Evolutionary conservation across 2,329 filamentous ascomycete species (phyloP).

Genomic region (Phaeosphaeriaceae sp.): DNA sequence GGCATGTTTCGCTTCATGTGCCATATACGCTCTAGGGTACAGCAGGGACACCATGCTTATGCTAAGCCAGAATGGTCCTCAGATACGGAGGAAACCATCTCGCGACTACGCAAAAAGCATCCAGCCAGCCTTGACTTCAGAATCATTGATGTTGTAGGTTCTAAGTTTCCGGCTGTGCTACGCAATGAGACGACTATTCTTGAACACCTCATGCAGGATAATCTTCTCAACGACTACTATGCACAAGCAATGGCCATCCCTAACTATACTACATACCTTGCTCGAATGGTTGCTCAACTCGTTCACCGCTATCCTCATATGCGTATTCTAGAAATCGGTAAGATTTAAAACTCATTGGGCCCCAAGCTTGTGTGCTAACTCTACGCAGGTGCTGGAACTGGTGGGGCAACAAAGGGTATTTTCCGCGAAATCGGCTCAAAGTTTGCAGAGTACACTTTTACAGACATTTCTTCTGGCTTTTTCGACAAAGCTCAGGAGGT

Average conservation of each 20-base stretch:
- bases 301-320: conserved; percentile 4
- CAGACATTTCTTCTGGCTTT: conserved; percentile 13
- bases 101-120: not conserved
- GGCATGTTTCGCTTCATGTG: no score
- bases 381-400: conserved; percentile 19
- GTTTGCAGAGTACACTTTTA: conserved; percentile 11
- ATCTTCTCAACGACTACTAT: conserved; percentile 11
- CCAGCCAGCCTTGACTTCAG: conserved; percentile 5
- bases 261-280: not conserved
- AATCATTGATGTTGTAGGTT: conserved; percentile 7
- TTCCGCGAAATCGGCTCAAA: not conserved
- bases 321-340: conserved; percentile 23
- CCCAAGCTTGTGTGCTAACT: no score
- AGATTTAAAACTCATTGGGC: no score
- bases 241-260: not conserved
- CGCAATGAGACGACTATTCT: not conserved
- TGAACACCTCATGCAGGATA: conserved; percentile 4
- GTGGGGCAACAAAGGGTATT: not conserved
- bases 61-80: no score
- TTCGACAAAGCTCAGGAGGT: conserved; percentile 7
- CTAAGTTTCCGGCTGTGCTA: conserved; percentile 1
- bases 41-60: no score
- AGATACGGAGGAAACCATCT: no score
- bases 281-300: not conserved
- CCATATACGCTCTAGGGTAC: no score